phyloP scores from a whole-genome alignment of 352 stramenopile species.

The Nannochloropsis limnetica region DNA sequence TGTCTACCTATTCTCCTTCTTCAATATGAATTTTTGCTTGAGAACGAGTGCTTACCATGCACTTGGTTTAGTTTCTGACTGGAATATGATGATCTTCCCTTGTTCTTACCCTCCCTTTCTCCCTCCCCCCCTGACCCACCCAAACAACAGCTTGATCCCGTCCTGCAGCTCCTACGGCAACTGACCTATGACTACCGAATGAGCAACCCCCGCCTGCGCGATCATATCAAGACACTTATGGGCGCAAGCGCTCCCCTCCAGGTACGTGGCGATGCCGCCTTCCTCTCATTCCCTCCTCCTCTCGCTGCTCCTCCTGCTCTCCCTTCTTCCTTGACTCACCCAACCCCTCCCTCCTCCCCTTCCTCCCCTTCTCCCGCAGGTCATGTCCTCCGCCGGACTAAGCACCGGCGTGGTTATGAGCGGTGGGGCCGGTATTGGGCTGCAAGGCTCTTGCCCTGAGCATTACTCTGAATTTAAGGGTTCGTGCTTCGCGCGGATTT shows the following conservation, averaged over 20 bases:
- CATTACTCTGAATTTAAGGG: slow-evolving; percentile 1
- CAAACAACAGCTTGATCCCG: background rate
- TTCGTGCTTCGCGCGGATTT: background rate
- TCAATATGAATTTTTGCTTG: no score
- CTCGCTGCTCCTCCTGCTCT: background rate
- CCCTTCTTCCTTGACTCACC: background rate
- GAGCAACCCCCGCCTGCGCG: background rate
- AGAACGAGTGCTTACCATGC: no score
- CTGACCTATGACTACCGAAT: slow-evolving; percentile 1
- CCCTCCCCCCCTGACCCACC: no score
- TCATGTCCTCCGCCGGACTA: background rate
- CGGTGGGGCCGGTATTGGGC: background rate
- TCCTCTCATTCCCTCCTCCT: background rate
- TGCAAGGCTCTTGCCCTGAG: background rate
- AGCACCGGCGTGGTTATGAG: background rate
- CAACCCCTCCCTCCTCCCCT: background rate
- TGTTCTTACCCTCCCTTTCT: no score
- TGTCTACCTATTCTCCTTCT: no score
- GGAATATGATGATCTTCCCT: no score
- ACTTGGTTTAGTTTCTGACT: no score
- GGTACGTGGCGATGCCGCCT: background rate
- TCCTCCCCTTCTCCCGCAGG: background rate
- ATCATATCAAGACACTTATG: background rate
- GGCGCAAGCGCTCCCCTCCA: background rate
- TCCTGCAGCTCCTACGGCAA: background rate